Base-by-base conservation (phyloP, 2,329 filamentous ascomycete species). In the Blastomyces gilchristii region DNA sequence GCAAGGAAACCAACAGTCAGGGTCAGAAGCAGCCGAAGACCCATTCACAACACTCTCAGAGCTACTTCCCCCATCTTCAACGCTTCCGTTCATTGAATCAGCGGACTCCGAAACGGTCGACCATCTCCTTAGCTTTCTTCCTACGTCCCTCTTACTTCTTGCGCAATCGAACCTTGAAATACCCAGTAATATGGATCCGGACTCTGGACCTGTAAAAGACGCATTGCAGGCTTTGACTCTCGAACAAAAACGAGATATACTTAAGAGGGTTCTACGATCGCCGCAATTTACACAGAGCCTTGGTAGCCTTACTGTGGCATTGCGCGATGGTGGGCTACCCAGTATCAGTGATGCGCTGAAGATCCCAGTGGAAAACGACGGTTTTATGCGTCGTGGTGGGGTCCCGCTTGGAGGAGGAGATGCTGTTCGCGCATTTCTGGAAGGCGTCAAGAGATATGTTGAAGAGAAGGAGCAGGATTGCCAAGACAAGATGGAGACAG, bases 201-300 rank as follows among this genome's bases (percentile, higher is more conserved):
- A 84, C 53, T 79, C 85, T 0, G 87, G 86, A 62, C 84, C 85
- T 1, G 82, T 87, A n/a, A 81, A 87, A 69, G 87, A 87, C 49
- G 90, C 89, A 37, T 86, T 90, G 67, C 83, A 87, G 65, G 87
- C 88, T 7, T 82, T 97, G 70, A 87, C 84, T 62, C 74, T 87
- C 8, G 82, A 82, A 2, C 87, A 94, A 73, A 97, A 97, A 80
- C 90, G 88, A 71, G 81, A 83, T 28, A 83, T 97, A 14, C 76
- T 99, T 53, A 87, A 86, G 73, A 88, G 87, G 71, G 91, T 97
- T 8, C 78, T 97, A 16, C 85, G 90, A 67, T 95, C 90, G 67
- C 93, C 94, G 22, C 94, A 99, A 72, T 91, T 99, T 71, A 85
- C 86, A 65, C 94, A 97, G 75, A 93, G 90, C 68, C 77, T 97